Conservation (phyloP, 805 yeast species). For the Barnettozyma botsteinii region DNA sequence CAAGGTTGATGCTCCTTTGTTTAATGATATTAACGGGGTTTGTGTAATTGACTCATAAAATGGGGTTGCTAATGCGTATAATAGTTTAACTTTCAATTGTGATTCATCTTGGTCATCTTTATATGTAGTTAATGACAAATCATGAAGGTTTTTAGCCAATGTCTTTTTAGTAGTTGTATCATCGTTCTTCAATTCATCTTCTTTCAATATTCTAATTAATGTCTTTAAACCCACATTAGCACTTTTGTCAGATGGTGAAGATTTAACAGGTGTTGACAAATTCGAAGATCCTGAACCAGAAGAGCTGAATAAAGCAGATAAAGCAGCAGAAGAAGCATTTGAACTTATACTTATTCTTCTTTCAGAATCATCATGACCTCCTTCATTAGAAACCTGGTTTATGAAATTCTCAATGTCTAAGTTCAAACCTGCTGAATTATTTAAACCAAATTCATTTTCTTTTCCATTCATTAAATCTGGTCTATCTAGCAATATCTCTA, state of each 20-base stretch:
- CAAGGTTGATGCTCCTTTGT: conserved; percentile 25
- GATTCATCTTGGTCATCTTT: conserved; percentile 15
- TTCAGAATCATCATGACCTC: conserved; percentile 12
- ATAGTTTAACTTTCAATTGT: conserved; percentile 34
- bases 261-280: conserved; percentile 6
- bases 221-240: conserved; percentile 32
- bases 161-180: conserved; percentile 28
- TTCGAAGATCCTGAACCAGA: not conserved
- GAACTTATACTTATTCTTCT: conserved; percentile 25
- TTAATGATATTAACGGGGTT: conserved; percentile 22
- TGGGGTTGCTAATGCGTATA: conserved; percentile 65
- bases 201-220: conserved; percentile 43
- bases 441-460: conserved; percentile 2
- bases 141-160: conserved; percentile 50
- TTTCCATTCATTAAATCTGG: conserved; percentile 19
- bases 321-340: conserved; percentile 37
- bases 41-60: conserved; percentile 33
- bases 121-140: conserved; percentile 43
- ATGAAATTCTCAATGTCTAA: conserved; percentile 25
- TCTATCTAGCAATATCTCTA: conserved; percentile 54
- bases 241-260: conserved; percentile 7
- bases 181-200: conserved; percentile 24
- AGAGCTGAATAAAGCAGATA: conserved; percentile 29
- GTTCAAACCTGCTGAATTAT: conserved; percentile 13
- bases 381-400: conserved; percentile 13